Conservation (phyloP, 129 eudicot genomes). For the Artemisia tridentata region DNA sequence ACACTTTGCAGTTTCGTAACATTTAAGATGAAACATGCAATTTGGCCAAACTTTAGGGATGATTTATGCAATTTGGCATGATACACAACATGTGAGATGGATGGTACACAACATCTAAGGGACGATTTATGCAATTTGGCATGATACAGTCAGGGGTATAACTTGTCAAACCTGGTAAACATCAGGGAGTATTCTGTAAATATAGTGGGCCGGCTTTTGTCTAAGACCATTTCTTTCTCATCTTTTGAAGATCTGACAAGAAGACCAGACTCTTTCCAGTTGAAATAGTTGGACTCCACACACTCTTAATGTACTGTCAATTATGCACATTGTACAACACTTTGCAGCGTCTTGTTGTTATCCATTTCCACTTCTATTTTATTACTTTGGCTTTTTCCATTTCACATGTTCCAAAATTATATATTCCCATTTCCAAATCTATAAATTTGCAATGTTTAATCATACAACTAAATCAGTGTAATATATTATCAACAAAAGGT, state of each 20-base stretch:
- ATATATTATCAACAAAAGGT: too few species aligned
- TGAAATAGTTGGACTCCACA: slow-evolving; percentile 33
- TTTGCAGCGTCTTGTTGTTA: slow-evolving; percentile 32
- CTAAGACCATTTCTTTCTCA: slow-evolving; percentile 26
- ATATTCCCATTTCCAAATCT: not conserved
- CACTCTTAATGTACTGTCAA: slow-evolving; percentile 28
- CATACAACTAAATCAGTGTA: too few species aligned
- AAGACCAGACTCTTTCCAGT: slow-evolving; percentile 21
- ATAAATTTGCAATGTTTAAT: not conserved
- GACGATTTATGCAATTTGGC: slow-evolving; percentile 33
- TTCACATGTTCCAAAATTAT: not conserved
- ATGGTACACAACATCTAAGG: not conserved
- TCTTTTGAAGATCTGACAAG: slow-evolving; percentile 27
- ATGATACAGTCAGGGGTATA: not conserved
- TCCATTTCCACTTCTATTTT: slow-evolving; percentile 28
- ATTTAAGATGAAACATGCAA: too few species aligned
- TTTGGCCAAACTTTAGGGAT: too few species aligned
- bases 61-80: too few species aligned
- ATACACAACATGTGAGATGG: not conserved
- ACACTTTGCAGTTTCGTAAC: too few species aligned
- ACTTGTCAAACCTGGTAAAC: not conserved
- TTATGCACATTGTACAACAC: slow-evolving; percentile 24
- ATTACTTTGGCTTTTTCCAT: slow-evolving; percentile 1
- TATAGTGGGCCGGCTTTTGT: slow-evolving; percentile 35
- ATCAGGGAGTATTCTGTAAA: not conserved